These are phyloP conservation scores for Amauroascus verrucosus DNA, from an alignment of 2,329 filamentous ascomycete species.

Conservation along the genomic window DNA sequence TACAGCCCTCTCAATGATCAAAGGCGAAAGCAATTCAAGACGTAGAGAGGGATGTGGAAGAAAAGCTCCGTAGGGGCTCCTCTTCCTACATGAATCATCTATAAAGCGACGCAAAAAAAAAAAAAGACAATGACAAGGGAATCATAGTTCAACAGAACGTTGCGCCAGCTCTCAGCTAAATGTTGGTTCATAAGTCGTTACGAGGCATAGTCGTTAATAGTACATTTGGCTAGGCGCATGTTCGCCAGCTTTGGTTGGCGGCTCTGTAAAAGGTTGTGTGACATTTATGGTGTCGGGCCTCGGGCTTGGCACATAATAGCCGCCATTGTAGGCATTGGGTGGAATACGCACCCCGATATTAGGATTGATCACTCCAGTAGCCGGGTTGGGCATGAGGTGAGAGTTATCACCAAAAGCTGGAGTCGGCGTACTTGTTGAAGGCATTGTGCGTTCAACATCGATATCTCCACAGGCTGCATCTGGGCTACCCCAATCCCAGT, in stretches of 20 bases:
- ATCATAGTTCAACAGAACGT: background rate
- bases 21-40: background rate
- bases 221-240: constrained; percentile 5
- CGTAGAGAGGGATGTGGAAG: background rate
- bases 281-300: background rate
- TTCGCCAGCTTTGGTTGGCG: background rate
- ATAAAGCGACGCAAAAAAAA: background rate
- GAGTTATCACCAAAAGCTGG: background rate
- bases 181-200: background rate
- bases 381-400: background rate
- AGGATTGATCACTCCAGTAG: background rate
- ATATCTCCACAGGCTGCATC: constrained; percentile 4
- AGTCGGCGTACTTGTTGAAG: background rate
- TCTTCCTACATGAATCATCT: background rate
- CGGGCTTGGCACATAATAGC: background rate
- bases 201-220: background rate
- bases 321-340: background rate
- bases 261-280: background rate
- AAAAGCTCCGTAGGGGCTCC: background rate
- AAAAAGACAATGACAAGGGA: background rate
- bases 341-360: background rate
- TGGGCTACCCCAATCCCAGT: constrained; percentile 30
- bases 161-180: background rate
- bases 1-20: background rate
- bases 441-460: constrained; percentile 1